These are phyloP conservation scores for Fraxinus xanthoxyloides DNA, from an alignment of 305 asterid genomes.

Conservation along the genomic window DNA sequence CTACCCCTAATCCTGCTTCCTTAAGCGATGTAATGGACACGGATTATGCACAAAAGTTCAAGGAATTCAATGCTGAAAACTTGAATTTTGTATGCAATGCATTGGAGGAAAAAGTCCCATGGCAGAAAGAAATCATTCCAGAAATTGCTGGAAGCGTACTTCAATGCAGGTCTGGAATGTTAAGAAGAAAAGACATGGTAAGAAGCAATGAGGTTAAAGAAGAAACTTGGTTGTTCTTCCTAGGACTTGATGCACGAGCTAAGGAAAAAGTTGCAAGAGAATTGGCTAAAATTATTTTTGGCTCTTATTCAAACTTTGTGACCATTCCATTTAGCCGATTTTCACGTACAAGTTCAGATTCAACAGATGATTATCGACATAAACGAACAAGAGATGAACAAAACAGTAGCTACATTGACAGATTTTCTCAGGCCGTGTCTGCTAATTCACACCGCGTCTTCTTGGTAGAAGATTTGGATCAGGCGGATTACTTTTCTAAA, in stretches of 20 bases:
- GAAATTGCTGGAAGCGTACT: slow-evolving; percentile 63
- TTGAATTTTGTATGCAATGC: slow-evolving; percentile 57
- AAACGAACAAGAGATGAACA: slow-evolving; percentile 62
- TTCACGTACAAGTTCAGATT: slow-evolving; percentile 26
- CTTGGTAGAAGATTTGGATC: slow-evolving; percentile 63
- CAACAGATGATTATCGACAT: slow-evolving; percentile 35
- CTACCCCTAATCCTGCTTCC: slow-evolving; percentile 46
- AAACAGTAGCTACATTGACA: slow-evolving; percentile 40
- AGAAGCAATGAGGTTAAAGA: slow-evolving; percentile 31
- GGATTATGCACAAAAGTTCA: slow-evolving; percentile 51
- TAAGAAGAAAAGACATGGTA: slow-evolving; percentile 32
- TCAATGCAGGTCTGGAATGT: slow-evolving; percentile 70
- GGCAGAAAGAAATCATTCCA: slow-evolving; percentile 54
- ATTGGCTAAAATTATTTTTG: slow-evolving; percentile 69
- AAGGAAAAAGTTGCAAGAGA: slow-evolving; percentile 67
- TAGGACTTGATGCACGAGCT: slow-evolving; percentile 53
- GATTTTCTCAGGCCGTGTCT: slow-evolving; percentile 44
- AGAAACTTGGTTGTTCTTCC: slow-evolving; percentile 79
- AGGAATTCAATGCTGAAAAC: slow-evolving; percentile 64
- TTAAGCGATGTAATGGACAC: slow-evolving; percentile 59
- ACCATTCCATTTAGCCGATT: slow-evolving; percentile 41
- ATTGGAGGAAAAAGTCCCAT: slow-evolving; percentile 65
- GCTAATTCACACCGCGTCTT: slow-evolving; percentile 70
- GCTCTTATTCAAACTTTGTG: slow-evolving; percentile 49
- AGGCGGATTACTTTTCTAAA: slow-evolving; percentile 46